Evolutionary conservation across 768 basidiomycete genomes (phyloP), one percentile per base, ranked within the genome.

Genomic region (Amanita fuliginea): DNA sequence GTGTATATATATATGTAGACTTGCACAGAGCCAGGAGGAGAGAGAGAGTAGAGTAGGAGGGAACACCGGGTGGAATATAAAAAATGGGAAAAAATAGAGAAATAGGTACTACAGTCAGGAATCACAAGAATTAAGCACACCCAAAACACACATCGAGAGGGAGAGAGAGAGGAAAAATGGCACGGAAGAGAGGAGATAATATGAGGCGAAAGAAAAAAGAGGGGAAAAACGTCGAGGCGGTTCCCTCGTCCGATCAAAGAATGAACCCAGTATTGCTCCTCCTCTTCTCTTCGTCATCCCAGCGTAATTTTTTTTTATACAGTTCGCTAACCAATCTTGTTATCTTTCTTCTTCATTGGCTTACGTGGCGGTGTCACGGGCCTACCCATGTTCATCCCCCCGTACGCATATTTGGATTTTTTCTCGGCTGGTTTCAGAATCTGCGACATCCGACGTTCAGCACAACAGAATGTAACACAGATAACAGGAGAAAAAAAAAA

Each of bases 391-490:
- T 86, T 86, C 74, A 86, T 86, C 43, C 84, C 85, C 40, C 87
- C 86, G 57, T 90, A 89, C 3, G 88, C 85, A 57, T 90, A 86
- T 67, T 94, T 95, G 49, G 87, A 80, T 69, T 96, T 97, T 80
- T 98, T 98, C 75, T 99, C 95, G 16, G 95, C 95, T 30, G 95
- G 95, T 70, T 99, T 99, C 60, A 99, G 74, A 55, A 99, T 99
- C 93, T 96, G 60, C 51, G 10, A 35, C 35, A 32, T 51, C 37
- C 46, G 19, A 28, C 4, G 34, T 28, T n/a, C n/a, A n/a, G n/a
- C 42, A 46, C 51, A 9, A 34, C 36, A 13, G 22, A 14, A 2
- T 28, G 28, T 9, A 1, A 0, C 11, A 26, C 33, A 42, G 40
- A 52, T n/a, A n/a, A n/a, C n/a, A n/a, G n/a, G n/a, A n/a, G n/a